Conservation (phyloP, 2,329 filamentous ascomycete species). For the Davidsoniella neocaledoniae region DNA sequence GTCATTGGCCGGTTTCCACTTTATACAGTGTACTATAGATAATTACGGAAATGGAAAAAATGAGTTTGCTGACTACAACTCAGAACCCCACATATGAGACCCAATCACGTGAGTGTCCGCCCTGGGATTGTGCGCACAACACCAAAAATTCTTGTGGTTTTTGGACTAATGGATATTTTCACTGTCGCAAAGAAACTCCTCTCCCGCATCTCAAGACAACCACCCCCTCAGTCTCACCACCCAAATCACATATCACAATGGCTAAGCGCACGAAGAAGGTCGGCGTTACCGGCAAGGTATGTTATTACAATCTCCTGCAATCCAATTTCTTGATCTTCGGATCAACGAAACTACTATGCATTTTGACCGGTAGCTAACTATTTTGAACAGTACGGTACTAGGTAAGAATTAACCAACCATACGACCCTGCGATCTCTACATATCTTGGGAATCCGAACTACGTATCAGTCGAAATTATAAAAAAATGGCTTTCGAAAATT, state of each 20-base stretch:
- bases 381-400: slow-evolving; percentile 69
- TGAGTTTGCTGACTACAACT: slow-evolving; percentile 4
- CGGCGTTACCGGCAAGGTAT: slow-evolving; percentile 60
- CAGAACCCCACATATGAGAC: slow-evolving; percentile 4
- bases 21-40: neutral
- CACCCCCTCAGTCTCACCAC: slow-evolving; percentile 11
- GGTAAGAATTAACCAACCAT: slow-evolving; percentile 38
- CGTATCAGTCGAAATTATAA: too few species aligned
- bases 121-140: slow-evolving; percentile 12
- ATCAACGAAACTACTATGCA: slow-evolving; percentile 1
- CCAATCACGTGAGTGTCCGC: slow-evolving; percentile 11
- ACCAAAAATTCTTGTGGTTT: slow-evolving; percentile 12
- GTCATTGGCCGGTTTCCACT: neutral
- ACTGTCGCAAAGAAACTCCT: slow-evolving; percentile 10
- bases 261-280: slow-evolving; percentile 95
- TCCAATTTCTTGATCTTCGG: neutral
- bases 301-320: slow-evolving; percentile 16
- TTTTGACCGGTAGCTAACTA: neutral
- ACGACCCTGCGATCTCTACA: too few species aligned
- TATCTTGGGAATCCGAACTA: too few species aligned
- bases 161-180: slow-evolving; percentile 11
- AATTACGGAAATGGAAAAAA: neutral
- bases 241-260: slow-evolving; percentile 46
- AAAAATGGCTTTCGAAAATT: neutral
- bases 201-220: slow-evolving; percentile 15